Conservation (phyloP, 257 asterid genomes). For the Ilex aquifolium region DNA sequence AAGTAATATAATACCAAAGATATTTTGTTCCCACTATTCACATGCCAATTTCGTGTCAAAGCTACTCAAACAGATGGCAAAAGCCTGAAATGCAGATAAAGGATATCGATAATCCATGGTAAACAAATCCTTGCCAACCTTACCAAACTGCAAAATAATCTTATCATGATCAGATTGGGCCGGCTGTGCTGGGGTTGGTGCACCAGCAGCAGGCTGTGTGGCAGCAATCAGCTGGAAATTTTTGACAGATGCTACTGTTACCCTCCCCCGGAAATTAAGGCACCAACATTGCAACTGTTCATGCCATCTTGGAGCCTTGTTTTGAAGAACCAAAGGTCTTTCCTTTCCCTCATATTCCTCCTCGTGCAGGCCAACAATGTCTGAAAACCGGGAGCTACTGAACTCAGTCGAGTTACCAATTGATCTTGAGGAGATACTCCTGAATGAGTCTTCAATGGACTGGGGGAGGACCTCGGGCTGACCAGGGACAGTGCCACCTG, state of each 20-base stretch:
- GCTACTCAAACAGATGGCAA: constrained; percentile 72
- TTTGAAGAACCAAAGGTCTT: constrained; percentile 55
- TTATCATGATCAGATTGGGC: constrained; percentile 43
- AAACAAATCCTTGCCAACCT: constrained; percentile 62
- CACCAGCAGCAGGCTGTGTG: constrained; percentile 24
- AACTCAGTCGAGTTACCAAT: constrained; percentile 47
- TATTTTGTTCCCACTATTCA: constrained; percentile 27
- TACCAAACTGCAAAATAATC: constrained; percentile 60
- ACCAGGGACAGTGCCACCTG: constrained; percentile 50
- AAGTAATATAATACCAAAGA: too few relatives aligned
- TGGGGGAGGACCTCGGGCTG: constrained; percentile 52
- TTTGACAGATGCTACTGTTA: constrained; percentile 64
- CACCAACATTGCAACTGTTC: constrained; percentile 75
- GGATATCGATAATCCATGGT: constrained; percentile 75
- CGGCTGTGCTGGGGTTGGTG: constrained; percentile 30
- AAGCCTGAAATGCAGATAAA: constrained; percentile 67
- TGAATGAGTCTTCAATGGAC: constrained; percentile 54
- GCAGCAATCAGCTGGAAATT: constrained; percentile 61
- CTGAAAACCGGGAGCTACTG: constrained; percentile 57
- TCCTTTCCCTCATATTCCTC: constrained; percentile 25
- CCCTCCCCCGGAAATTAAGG: constrained; percentile 62
- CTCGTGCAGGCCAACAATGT: constrained; percentile 17
- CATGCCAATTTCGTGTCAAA: constrained; percentile 77
- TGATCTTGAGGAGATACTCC: constrained; percentile 46
- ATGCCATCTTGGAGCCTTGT: constrained; percentile 69